These are phyloP conservation scores for Hypsizygus marmoreus DNA, from an alignment of 768 basidiomycete genomes.

Conservation along the genomic window DNA sequence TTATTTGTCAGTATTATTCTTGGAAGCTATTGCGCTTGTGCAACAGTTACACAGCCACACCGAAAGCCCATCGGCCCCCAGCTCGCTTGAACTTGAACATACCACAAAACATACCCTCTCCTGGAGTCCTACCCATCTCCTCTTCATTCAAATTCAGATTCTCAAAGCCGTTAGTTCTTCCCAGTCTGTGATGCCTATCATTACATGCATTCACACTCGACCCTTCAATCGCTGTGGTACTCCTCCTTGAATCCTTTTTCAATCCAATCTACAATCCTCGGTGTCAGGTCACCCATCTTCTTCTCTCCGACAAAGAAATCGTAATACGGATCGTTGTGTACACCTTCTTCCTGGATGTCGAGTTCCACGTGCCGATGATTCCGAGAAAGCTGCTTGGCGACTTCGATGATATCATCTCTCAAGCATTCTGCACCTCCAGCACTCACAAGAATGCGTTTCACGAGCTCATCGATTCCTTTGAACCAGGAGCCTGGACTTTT, in stretches of 20 bases:
- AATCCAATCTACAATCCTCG: slow-evolving; percentile 25
- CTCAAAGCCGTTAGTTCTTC: too few species aligned
- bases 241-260: slow-evolving; percentile 20
- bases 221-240: too few species aligned
- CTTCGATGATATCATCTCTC: slow-evolving; percentile 29
- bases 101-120: not conserved
- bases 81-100: too few species aligned
- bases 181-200: too few species aligned
- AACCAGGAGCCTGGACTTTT: slow-evolving; percentile 33
- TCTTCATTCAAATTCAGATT: too few species aligned
- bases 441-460: slow-evolving; percentile 34
- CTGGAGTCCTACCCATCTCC: too few species aligned
- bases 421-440: slow-evolving; percentile 33
- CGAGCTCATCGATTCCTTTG: slow-evolving; percentile 29
- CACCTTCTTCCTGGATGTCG: slow-evolving; percentile 29
- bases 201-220: too few species aligned
- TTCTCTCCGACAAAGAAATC: slow-evolving; percentile 21
- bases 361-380: slow-evolving; percentile 13
- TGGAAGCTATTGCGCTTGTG: too few species aligned
- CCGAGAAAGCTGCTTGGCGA: slow-evolving; percentile 17
- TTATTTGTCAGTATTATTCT: too few species aligned
- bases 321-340: slow-evolving; percentile 34
- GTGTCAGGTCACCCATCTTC: slow-evolving; percentile 17
- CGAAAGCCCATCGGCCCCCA: too few species aligned
- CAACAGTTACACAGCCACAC: too few species aligned